Evolutionary conservation across 495 filamentous ascomycete species (phyloP).

Genomic region (Xylaria acuta): DNA sequence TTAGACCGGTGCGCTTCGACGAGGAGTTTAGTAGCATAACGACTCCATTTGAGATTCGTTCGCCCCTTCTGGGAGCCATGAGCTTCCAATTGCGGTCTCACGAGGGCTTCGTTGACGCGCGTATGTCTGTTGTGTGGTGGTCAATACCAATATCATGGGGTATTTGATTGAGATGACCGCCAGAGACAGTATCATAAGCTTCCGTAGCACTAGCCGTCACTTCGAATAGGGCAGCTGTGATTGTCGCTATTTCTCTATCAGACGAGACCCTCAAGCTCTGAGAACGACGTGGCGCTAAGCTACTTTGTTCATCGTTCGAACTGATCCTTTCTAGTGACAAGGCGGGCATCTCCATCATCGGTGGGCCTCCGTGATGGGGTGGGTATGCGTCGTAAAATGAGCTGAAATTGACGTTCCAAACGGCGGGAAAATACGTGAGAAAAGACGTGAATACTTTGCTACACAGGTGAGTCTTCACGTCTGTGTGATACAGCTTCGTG

Average conservation of each 20-base stretch:
- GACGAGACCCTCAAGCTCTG: neutral
- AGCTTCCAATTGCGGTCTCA: neutral
- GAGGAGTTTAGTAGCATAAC: neutral
- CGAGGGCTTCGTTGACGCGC: neutral
- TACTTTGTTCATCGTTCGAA: neutral
- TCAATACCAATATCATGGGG: neutral
- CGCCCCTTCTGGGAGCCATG: neutral
- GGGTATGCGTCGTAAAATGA: neutral
- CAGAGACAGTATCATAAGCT: neutral
- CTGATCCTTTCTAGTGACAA: neutral
- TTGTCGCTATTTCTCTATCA: neutral
- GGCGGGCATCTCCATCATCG: neutral
- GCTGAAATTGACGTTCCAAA: neutral
- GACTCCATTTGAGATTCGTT: neutral
- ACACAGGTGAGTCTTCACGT: neutral
- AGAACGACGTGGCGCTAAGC: neutral
- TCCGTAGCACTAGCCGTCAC: neutral
- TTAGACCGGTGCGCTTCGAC: neutral
- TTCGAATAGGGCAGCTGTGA: neutral
- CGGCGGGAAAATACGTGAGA: neutral
- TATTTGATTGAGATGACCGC: neutral
- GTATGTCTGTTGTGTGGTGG: neutral
- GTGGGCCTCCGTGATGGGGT: neutral
- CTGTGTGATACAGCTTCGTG: neutral
- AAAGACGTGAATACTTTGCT: constrained; percentile 6